Evolutionary conservation across 768 basidiomycete species (phyloP), one percentile per base, ranked within the genome.

Genomic region (Flagelloscypha sp.): DNA sequence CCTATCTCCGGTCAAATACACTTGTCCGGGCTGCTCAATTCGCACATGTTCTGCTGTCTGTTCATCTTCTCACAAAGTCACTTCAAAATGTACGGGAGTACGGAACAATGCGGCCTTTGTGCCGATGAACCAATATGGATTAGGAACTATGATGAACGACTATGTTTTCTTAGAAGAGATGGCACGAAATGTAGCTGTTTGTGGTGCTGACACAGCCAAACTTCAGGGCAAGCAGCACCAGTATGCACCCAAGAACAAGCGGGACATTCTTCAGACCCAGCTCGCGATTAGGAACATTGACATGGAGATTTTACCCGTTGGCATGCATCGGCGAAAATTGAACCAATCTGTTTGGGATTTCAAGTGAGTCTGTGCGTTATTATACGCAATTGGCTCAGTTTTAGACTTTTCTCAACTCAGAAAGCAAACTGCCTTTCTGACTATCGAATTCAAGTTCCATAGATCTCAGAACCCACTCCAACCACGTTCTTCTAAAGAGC

Each of bases 111-210:
- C 65, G 0, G 70, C 68, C 3, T 87, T 79, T 52, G 75, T 90
- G 11, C 74, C 83, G 9, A 81, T 92, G 76, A 89, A 86, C 47
- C 52, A 76, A 46, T 94, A 89, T 49, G 72, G 75, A 4, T 88
- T 84, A 74, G 86, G 87, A 7, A 70, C 73, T 18, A 81, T 94
- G 79, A 84, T 89, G 79, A 72, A 80, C 47, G 92, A 95, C 58
- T 95, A 90, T 54, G 66, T 68, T 27, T 92, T 79, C 53, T 64
- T 95, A 45, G 92, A 95, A 58, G 84, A 88, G 12, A 57, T 89
- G 20, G 76, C 84, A 15, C 60, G 90, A 44, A 78, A 71, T 46
- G 78, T 83, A n/a, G 64, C 67, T 15, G 76, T 73, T 9, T 85
- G 82, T 79, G 87, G 82, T 0, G 33, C 52, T 44, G 36, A 20